Conservation (phyloP, 164 flowering plant genomes). For the Vitis labrusca region DNA sequence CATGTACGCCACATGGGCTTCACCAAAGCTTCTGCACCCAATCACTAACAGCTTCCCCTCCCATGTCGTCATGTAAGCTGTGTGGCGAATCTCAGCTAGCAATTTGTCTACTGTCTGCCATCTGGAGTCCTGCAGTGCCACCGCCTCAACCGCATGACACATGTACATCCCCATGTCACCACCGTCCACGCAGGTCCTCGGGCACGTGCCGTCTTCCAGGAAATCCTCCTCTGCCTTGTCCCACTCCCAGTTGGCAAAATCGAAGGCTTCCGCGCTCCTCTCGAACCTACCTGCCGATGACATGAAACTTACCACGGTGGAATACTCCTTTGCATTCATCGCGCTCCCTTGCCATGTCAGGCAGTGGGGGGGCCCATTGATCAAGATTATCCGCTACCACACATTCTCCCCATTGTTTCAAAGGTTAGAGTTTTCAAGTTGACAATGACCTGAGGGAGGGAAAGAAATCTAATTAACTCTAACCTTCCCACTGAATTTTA, state of each 20-base stretch:
- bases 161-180: slow-evolving; percentile 20
- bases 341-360: slow-evolving; percentile 66
- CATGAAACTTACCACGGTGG: slow-evolving; percentile 55
- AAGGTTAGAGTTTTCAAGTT: slow-evolving; percentile 9
- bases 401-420: slow-evolving; percentile 50
- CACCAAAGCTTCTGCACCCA: slow-evolving; percentile 38
- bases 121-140: slow-evolving; percentile 12
- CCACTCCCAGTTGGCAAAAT: slow-evolving; percentile 38
- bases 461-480: not conserved
- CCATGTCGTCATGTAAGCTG: slow-evolving; percentile 29
- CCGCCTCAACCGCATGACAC: slow-evolving; percentile 29
- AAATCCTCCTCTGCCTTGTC: slow-evolving; percentile 22
- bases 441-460: slow-evolving; percentile 21
- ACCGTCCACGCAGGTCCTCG: slow-evolving; percentile 31
- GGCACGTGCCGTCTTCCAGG: slow-evolving; percentile 27
- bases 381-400: slow-evolving; percentile 55
- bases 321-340: slow-evolving; percentile 65
- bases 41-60: slow-evolving; percentile 38
- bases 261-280: slow-evolving; percentile 42
- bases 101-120: slow-evolving; percentile 42
- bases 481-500: too few species aligned
- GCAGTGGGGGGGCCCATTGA: slow-evolving; percentile 11
- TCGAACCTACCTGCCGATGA: slow-evolving; percentile 64
- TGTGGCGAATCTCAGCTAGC: slow-evolving; percentile 32
- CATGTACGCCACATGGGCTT: slow-evolving; percentile 21